Evolutionary conservation across 345 rosid species (phyloP), one percentile per base, ranked within the genome.

Genomic region (Pseudoturritis turrita): DNA sequence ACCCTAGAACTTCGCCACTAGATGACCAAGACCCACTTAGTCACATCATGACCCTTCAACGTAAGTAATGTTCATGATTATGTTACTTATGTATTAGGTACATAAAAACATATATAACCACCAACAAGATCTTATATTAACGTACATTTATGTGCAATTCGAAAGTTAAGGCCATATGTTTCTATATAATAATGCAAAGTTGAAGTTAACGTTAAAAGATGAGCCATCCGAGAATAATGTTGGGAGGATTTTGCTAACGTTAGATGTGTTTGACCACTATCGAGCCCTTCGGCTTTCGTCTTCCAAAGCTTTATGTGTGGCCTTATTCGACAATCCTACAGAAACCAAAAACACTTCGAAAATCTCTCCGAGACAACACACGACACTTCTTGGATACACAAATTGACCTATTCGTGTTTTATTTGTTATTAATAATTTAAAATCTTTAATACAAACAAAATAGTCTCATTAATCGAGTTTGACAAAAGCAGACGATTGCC

Each of bases 371-470:
- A 74, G 73, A 60, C 78, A 33, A 74, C 68, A 66, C 73, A 74
- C 78, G 73, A 74, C 73, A 74, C 73, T 59, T 60, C 78, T 74
- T 74, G 78, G 68, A 59, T 67, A 67, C 78, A 59, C 73, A 74
- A 67, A 40, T 74, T 74, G 62, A 60, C 73, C 46, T 74, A 68
- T 74, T 74, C 73, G 26, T 58, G 62, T 59, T 67, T 59, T 49
- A 45, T 37, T 57, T 74, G 60, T 66, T 66, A 12, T 21, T 50
- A 57, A 10, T 43, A 51, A 12, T 43, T 74, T 41, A 21, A 28
- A 19, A 35, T 44, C 56, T 59, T 45, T 51, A 59, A 50, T 40
- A 63, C 73, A 22, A 67, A 68, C 61, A 67, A 66, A 33, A 74
- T 49, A 28, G 9, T 67, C 62, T 59, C 68, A 50, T 31, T 50